Evolutionary conservation across 2,329 filamentous ascomycete species (phyloP).

Genomic region (Botrytis paeoniae): DNA sequence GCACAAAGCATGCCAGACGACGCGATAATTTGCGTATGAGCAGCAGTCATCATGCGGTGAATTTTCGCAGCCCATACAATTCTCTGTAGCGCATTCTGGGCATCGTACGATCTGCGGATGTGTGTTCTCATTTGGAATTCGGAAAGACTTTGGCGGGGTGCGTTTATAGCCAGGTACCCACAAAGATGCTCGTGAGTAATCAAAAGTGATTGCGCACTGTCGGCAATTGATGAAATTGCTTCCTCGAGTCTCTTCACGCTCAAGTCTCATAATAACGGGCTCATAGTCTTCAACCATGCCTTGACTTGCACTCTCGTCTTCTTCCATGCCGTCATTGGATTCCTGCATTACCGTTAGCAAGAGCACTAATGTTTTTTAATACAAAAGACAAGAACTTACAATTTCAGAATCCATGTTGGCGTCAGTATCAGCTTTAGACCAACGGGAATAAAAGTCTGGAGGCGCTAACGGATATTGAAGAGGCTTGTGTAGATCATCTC

Average conservation of each 20-base stretch:
- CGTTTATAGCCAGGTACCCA: slow-evolving; percentile 1
- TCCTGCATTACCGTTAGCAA: not conserved
- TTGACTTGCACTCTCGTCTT: not conserved
- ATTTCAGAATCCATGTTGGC: too few relatives aligned
- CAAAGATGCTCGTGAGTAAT: not conserved
- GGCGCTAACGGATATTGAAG: not conserved
- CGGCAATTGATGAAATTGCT: not conserved
- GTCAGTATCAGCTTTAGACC: not conserved
- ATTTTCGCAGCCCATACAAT: not conserved
- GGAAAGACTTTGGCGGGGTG: not conserved
- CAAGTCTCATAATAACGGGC: not conserved
- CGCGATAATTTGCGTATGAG: not conserved
- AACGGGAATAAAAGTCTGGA: not conserved
- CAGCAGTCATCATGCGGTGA: not conserved
- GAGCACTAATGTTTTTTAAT: not conserved
- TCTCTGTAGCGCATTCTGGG: not conserved
- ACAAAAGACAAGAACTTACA: not conserved
- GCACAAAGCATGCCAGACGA: slow-evolving; percentile 1
- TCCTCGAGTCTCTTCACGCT: not conserved
- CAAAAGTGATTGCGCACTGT: not conserved
- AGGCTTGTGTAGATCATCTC: not conserved
- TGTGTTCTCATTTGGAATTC: not conserved
- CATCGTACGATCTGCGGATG: slow-evolving; percentile 4
- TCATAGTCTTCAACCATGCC: not conserved
- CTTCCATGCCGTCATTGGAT: not conserved